These are phyloP conservation scores for Hypoxylon sp. DNA, from an alignment of 2,329 filamentous ascomycete genomes.

Conservation along the genomic window DNA sequence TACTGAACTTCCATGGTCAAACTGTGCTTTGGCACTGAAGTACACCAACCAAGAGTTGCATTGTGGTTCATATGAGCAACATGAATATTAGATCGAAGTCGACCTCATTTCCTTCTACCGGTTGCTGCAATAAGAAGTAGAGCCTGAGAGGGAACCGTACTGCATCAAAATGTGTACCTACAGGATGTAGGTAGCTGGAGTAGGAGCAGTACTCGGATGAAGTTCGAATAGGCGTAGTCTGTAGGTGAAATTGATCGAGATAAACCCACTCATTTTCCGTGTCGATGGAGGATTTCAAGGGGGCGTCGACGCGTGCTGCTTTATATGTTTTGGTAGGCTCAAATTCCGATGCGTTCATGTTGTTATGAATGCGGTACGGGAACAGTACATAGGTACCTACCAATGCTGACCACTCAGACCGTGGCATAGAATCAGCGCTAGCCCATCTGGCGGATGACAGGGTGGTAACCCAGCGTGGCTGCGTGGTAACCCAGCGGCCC, in stretches of 20 bases:
- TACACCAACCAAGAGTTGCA: too few species aligned
- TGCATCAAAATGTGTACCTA: too few species aligned
- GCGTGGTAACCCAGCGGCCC: slow-evolving; percentile 22
- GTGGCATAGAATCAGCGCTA: not conserved
- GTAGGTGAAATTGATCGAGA: not conserved
- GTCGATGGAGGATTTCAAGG: not conserved
- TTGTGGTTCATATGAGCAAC: too few species aligned
- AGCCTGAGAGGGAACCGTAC: too few species aligned
- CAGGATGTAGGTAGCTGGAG: too few species aligned
- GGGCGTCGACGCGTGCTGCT: slow-evolving; percentile 10
- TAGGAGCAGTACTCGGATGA: slow-evolving; percentile 1
- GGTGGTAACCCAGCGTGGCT: not conserved
- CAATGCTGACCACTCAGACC: too few species aligned
- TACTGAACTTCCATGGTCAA: too few species aligned
- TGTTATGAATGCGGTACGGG: not conserved
- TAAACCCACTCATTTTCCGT: slow-evolving; percentile 4
- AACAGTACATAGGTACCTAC: too few species aligned
- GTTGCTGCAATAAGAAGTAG: too few species aligned
- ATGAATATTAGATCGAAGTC: too few species aligned
- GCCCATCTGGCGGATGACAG: slow-evolving; percentile 3
- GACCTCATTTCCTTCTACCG: too few species aligned
- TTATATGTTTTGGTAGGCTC: not conserved
- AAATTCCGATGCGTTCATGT: not conserved
- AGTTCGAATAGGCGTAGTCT: slow-evolving; percentile 4
- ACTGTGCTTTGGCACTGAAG: too few species aligned